Evolutionary conservation across 2,329 filamentous ascomycete genomes (phyloP).

Genomic region (Colletotrichum echinochloae): DNA sequence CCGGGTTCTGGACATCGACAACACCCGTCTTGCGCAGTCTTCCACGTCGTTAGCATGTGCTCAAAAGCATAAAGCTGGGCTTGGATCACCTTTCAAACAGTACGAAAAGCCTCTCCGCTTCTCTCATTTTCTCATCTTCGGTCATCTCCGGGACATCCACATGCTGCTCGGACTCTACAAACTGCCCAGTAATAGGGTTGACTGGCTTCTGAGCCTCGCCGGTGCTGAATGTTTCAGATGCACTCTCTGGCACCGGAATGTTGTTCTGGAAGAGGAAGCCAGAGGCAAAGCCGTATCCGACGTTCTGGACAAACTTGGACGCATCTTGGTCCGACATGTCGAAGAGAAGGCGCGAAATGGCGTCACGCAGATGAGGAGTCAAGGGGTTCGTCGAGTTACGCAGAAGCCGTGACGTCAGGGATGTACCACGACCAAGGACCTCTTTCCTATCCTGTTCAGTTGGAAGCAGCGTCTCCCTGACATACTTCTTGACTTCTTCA

Average conservation of each 20-base stretch:
- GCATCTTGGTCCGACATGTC: slow-evolving; percentile 87
- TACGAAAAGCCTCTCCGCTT: slow-evolving; percentile 90
- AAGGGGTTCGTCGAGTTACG: slow-evolving; percentile 80
- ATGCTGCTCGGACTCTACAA: slow-evolving; percentile 74
- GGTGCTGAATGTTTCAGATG: slow-evolving; percentile 63
- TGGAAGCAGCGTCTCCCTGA: slow-evolving; percentile 79
- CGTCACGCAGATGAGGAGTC: slow-evolving; percentile 77
- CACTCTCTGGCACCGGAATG: slow-evolving; percentile 78
- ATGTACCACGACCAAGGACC: slow-evolving; percentile 81
- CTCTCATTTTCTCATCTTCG: slow-evolving; percentile 88
- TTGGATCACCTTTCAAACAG: slow-evolving; percentile 81
- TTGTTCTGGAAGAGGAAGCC: slow-evolving; percentile 90
- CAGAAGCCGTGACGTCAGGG: slow-evolving; percentile 81
- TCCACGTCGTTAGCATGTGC: slow-evolving; percentile 22
- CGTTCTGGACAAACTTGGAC: slow-evolving; percentile 84
- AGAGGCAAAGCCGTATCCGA: slow-evolving; percentile 93
- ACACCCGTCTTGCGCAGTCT: slow-evolving; percentile 80
- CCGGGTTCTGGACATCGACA: slow-evolving; percentile 82
- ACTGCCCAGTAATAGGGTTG: slow-evolving; percentile 91
- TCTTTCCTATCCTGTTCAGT: slow-evolving; percentile 79
- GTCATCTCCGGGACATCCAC: slow-evolving; percentile 80
- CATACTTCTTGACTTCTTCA: slow-evolving; percentile 67
- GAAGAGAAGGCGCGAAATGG: slow-evolving; percentile 84
- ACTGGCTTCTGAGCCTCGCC: slow-evolving; percentile 58
- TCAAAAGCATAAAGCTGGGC: not conserved